These are phyloP conservation scores for Amanita rubescens DNA, from an alignment of 768 basidiomycete genomes.

Conservation along the genomic window DNA sequence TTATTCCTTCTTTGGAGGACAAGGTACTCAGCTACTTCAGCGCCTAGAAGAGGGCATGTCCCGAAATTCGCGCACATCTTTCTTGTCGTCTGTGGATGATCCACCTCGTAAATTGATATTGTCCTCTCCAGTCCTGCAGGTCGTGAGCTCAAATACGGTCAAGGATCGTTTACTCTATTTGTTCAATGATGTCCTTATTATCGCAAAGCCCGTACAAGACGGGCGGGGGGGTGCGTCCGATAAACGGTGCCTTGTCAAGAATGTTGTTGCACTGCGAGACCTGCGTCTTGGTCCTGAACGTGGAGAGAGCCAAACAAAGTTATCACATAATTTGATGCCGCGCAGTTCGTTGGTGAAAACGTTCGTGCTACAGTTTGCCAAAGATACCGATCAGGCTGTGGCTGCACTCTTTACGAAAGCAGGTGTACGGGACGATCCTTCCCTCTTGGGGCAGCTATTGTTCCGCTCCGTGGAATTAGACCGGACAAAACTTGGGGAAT, in stretches of 20 bases:
- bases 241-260: conserved; percentile 83
- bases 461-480: conserved; percentile 85
- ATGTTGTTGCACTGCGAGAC: conserved; percentile 70
- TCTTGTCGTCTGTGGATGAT: conserved; percentile 65
- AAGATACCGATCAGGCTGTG: conserved; percentile 77
- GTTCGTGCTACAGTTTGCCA: conserved; percentile 75
- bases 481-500: conserved; percentile 74
- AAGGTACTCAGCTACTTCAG: conserved; percentile 47
- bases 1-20: conserved; percentile 40
- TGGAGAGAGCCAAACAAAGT: conserved; percentile 46
- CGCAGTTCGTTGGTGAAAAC: conserved; percentile 59
- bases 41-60: conserved; percentile 66
- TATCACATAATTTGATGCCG: conserved; percentile 27
- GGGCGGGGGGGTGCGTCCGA: conserved; percentile 55
- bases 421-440: conserved; percentile 54
- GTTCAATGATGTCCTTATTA: conserved; percentile 92
- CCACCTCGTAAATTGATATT: conserved; percentile 83
- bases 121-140: conserved; percentile 84
- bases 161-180: conserved; percentile 96
- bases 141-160: conserved; percentile 88
- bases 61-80: conserved; percentile 48
- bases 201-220: conserved; percentile 84
- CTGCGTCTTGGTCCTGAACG: conserved; percentile 66
- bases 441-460: conserved; percentile 65
- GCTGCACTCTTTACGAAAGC: conserved; percentile 58